Evolutionary conservation across 768 basidiomycete genomes (phyloP), one percentile per base, ranked within the genome.

Genomic region (Mycena leptocephala): DNA sequence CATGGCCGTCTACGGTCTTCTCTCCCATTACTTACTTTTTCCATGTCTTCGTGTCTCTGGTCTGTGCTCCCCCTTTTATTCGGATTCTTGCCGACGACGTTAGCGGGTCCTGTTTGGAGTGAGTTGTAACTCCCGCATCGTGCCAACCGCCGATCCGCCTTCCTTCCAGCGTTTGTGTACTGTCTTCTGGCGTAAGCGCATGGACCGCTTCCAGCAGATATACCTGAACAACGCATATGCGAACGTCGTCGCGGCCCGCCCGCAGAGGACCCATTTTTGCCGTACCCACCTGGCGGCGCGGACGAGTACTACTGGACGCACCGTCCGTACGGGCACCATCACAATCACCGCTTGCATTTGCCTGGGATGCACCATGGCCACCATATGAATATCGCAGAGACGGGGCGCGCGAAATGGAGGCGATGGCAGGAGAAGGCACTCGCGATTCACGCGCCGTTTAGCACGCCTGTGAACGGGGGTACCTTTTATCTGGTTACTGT

Each of bases 301-400:
- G 62, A 63, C 62, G 62, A 39, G 39, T 63, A 63, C 33, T 63
- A 63, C 26, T 20, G 39, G 24, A 46, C 41, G 24, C 63, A 64
- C 63, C 39, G 48, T 32, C 26, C 16, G 6, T 64, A 30, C n/a
- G 33, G 3, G 58, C 63, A 64, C 35, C 41, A 22, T 14, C 26
- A 64, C 43, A 9, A 43, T n/a, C n/a, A n/a, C n/a, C n/a, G n/a
- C n/a, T n/a, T n/a, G n/a, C n/a, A n/a, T n/a, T n/a, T n/a, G n/a
- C n/a, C n/a, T n/a, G n/a, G n/a, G n/a, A n/a, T n/a, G n/a, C 24
- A 24, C n/a, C 48, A 51, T 26, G 48, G 48, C 16, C 43, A 41
- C 39, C 5, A 41, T 48, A 43, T 64, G 63, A 5, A 48, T 16
- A 8, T 18, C 16, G 32, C 32, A 9, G 30, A 32, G 30, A 20